Evolutionary conservation across 192 early-diverging fungal genomes (phyloP).

Genomic region (Linnemannia schmuckeri): DNA sequence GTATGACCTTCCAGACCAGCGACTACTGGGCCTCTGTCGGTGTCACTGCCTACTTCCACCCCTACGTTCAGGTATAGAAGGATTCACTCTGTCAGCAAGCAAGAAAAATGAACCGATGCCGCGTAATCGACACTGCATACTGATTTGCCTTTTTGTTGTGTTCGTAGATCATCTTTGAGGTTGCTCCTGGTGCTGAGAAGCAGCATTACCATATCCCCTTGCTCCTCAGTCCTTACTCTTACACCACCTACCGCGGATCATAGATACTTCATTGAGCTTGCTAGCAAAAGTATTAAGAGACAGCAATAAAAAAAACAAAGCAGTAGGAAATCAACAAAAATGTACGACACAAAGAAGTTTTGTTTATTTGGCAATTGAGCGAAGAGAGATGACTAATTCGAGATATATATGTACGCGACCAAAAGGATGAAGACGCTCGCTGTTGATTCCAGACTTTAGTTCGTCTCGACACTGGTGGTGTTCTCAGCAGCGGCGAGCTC

Average conservation of each 20-base stretch:
- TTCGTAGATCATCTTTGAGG: conserved; percentile 72
- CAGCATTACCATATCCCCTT: conserved; percentile 94
- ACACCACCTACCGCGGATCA: conserved; percentile 91
- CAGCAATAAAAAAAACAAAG: not conserved
- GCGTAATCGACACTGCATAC: not conserved
- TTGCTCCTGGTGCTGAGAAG: conserved; percentile 70
- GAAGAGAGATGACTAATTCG: not conserved
- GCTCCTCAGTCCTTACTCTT: conserved; percentile 85
- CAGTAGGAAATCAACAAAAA: not conserved
- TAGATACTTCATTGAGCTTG: conserved; percentile 56
- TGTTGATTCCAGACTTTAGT: not conserved
- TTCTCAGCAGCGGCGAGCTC: not conserved
- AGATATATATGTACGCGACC: not conserved
- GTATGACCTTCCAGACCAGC: conserved; percentile 82
- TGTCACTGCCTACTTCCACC: conserved; percentile 81
- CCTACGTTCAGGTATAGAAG: conserved; percentile 76
- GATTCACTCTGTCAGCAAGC: not conserved
- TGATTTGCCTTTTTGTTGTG: not conserved
- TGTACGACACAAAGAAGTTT: not conserved
- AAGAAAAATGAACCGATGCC: not conserved
- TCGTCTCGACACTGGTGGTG: not conserved
- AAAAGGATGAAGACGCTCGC: not conserved
- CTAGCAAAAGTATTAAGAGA: too few relatives aligned
- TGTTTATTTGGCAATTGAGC: not conserved
- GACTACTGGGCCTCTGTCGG: conserved; percentile 73